Base-by-base conservation (phyloP, 495 filamentous ascomycete genomes). In the Staphylotrichum tortipilum region DNA sequence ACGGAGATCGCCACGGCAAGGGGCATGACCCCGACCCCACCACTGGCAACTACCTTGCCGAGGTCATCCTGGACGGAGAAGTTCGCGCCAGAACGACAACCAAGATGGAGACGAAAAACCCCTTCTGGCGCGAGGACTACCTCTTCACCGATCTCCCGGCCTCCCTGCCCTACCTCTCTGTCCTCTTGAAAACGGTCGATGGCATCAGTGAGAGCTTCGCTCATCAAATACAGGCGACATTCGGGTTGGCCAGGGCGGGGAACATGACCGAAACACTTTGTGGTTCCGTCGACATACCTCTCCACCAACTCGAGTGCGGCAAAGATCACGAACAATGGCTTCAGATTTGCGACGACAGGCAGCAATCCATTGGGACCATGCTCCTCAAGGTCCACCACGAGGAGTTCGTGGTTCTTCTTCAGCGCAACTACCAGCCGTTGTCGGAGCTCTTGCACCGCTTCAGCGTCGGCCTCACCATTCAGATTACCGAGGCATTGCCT, bases 61-160 rank as follows among this genome's bases (percentile, higher is more conserved):
- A 99, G 67, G 81, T 96, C n/a, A 76, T 91, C 4, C 69, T 99
- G 11, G 92, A 97, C 66, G 86, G 86, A 11, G 89, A 97, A 57
- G 79, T 91, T 28, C 78, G 91, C 47, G 87, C 87, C 14, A 83
- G 87, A 53, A 96, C 92, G 9, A 83, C 84, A 22, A 82, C 86
- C 18, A 90, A 90, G 65, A 74, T 77, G 50, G 85, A 88, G 47
- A 90, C 85, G 12, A 80, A 78, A 43, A 88, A 82, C 59, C 92
- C 89, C 0, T 95, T 97, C 55, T 99, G 94, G 92, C 77, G 89
- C 24, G 92, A 97, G 70, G 89, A 91, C 35, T 90, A 88, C 57
- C 80, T 85, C 39, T 95, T 96, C 60, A 69, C 72, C 34, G 90
- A 96, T 66, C 74, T 98, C 14, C 89, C 92, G 3, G 75, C 87